A percentile compares a stretch with the other conserved stretches of the same genome.
Evolutionary conservation across 352 stramenopile species (phyloP).

Genomic region (Pythium monospermum): DNA sequence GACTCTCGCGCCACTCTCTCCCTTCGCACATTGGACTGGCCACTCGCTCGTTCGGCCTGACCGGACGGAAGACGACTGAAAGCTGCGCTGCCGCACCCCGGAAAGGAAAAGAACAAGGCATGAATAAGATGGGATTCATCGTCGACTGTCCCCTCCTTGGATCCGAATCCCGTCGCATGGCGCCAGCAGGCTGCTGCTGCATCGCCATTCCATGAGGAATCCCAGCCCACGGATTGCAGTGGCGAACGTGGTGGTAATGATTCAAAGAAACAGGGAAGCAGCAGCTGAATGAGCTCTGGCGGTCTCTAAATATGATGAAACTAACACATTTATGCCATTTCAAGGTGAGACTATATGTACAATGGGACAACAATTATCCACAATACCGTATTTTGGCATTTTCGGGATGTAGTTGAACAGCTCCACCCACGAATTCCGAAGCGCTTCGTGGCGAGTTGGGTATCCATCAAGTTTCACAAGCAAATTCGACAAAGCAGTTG

Average conservation of each 20-base stretch:
- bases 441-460: neutral
- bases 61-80: neutral
- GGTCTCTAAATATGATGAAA: too few species aligned
- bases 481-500: too few species aligned
- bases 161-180: neutral
- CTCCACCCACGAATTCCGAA: neutral
- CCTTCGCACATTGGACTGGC: neutral
- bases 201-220: too few species aligned
- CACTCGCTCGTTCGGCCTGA: neutral
- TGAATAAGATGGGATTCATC: neutral
- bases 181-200: neutral
- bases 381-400: constrained; percentile 13
- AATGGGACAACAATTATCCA: too few species aligned
- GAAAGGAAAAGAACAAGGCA: neutral
- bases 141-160: neutral
- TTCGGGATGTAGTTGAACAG: constrained; percentile 6
- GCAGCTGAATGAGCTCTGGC: too few species aligned
- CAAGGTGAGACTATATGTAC: neutral
- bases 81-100: neutral
- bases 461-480: constrained; percentile 8
- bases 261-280: too few species aligned
- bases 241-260: too few species aligned
- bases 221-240: too few species aligned
- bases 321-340: too few species aligned
- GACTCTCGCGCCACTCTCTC: constrained; percentile 1